Evolutionary conservation across 352 stramenopile species (phyloP), one percentile per base, ranked within the genome.

Genomic region (Salisapilia sapeloensis): DNA sequence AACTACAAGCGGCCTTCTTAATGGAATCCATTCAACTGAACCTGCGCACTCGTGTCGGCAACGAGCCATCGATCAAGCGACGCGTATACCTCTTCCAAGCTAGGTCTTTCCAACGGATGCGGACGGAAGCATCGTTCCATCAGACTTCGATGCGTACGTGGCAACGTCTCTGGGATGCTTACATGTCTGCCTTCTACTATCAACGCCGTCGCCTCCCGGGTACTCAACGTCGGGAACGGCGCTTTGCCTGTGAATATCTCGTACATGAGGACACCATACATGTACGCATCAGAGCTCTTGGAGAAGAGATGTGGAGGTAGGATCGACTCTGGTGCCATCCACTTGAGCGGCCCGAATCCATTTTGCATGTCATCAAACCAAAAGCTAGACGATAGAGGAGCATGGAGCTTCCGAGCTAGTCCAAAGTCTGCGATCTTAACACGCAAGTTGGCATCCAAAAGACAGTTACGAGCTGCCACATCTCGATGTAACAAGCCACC

Each of bases 231-330:
- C 4, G 56, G 54, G 41, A 81, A 84, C 10, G 69, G 69, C 22
- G 52, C 36, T 5, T 50, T 31, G 10, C 67, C 67, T 20, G 53
- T 77, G 38, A 81, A 84, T 20, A 81, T 74, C 34, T 84, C 69
- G 44, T 72, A 84, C 65, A 84, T 81, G 13, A 87, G 47, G 23
- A 87, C 69, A 27, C 71, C 71, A 50, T 84, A 87, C 62, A 81
- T 80, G 49, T 75, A 87, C 41, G 67, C 55, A 34, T 87, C 71
- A 10, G 67, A 83, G 25, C 77, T 46, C 44, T 65, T 79, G 21
- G 71, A 87, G 28, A 84, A 84, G 29, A 58, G 43, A 25, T 84
- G 64, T 11, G 71, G 69, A 18, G 65, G 65, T 35, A 79, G 59
- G 3, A 87, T 49, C 4, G 71, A 87, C 46, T 87, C 71, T 5